Base-by-base conservation (phyloP, 495 filamentous ascomycete genomes). In the Neohortaea acidophila region DNA sequence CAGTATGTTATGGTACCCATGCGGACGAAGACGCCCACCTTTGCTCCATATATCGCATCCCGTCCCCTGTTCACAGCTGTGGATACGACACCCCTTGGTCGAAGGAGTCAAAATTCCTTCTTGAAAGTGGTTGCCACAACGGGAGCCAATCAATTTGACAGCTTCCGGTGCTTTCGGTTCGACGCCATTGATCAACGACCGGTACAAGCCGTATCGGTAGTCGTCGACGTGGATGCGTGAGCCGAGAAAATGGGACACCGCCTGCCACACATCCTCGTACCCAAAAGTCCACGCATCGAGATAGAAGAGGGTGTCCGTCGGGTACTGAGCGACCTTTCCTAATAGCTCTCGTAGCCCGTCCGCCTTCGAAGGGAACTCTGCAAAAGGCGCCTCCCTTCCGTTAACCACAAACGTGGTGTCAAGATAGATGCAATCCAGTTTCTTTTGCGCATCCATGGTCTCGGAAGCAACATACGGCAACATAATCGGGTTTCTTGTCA, bases 241-340 rank as follows among this genome's bases (percentile, higher is more conserved):
- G 17, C 69, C 56, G 2, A 94, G 60, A 8, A 71, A 68, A 10
- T 74, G 69, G 1, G 83, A 75, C 10, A 96, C 59, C 2, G 84
- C 79, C 39, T 83, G 63, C 85, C 85, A 94, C 0, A 93, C 84
- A 39, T 94, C 81, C 55, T 93, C 84, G 51, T 69, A 77, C 35
- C 87, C 87, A 54, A 89, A 91, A 1, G 87, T 96, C 87, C 86
- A 94, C 2, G 85, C 71, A 33, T 83, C 68, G 33, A 96, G 70
- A 56, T 92, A 80, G 49, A 94, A 94, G 4, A 75, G 59, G 0
- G 83, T 91, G 17, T 86, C 71, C 8, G 61, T 39, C 0, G 85
- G 80, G 56, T 89, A 93, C 9, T 60, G 48, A 0, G 60, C 51
- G 0, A 92, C 63, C 51, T 84, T 81, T 20, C 65, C 53, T 2